phyloP scores from a whole-genome alignment of 768 basidiomycete species.

The Scleroderma bovista region DNA sequence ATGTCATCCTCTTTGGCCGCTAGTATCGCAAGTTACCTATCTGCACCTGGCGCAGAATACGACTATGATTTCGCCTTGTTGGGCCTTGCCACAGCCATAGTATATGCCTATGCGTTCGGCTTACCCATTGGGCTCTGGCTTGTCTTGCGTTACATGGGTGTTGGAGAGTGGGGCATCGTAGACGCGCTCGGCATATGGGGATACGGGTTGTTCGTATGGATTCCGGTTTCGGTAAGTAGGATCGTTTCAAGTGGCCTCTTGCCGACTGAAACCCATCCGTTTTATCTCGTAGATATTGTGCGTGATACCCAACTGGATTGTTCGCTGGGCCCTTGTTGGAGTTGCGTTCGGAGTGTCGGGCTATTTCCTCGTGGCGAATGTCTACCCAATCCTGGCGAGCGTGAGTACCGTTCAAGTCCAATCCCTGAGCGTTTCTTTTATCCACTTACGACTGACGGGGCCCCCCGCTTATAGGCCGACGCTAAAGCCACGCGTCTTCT shows the following conservation, averaged over 20 bases:
- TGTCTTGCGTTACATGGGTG: slow-evolving; percentile 76
- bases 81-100: slow-evolving; percentile 73
- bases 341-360: slow-evolving; percentile 76
- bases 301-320: slow-evolving; percentile 75
- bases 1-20: slow-evolving; percentile 89
- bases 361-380: slow-evolving; percentile 77
- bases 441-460: too few species aligned
- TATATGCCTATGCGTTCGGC: slow-evolving; percentile 84
- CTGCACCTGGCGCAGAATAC: slow-evolving; percentile 47
- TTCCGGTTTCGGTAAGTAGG: slow-evolving; percentile 69
- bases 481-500: slow-evolving; percentile 81
- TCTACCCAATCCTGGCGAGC: slow-evolving; percentile 85
- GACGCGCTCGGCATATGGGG: slow-evolving; percentile 82
- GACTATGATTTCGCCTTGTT: slow-evolving; percentile 86
- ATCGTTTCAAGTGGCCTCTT: background rate
- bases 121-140: slow-evolving; percentile 83
- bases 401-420: too few species aligned
- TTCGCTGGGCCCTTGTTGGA: slow-evolving; percentile 78
- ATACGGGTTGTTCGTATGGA: slow-evolving; percentile 82
- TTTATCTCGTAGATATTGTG: slow-evolving; percentile 59
- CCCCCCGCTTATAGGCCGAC: slow-evolving; percentile 53
- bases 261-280: background rate
- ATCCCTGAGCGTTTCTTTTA: too few species aligned
- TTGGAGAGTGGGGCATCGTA: slow-evolving; percentile 84
- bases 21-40: slow-evolving; percentile 83